Evolutionary conservation across 2,329 filamentous ascomycete genomes (phyloP), one percentile per base, ranked within the genome.

Genomic region (Colletotrichum nymphaeae): DNA sequence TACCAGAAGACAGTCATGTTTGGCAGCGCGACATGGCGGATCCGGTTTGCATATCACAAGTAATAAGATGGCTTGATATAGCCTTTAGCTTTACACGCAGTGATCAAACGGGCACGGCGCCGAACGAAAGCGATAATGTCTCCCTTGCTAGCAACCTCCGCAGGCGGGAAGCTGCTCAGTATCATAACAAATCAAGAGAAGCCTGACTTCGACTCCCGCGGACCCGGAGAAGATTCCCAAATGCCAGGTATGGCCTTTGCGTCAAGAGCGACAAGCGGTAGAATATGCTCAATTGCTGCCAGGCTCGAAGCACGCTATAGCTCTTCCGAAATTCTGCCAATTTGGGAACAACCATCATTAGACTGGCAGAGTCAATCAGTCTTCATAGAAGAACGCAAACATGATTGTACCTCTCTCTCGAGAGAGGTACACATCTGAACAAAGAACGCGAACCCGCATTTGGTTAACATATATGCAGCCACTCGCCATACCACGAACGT

Each of bases 61-160:
- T 42, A 53, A 60, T 71, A 65, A 55, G 26, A 35, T 24, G 59
- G 37, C 67, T 65, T 64, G 67, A 42, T 65, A 73, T 70, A 63
- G 67, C 55, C 14, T 35, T 35, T 19, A 62, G 12, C 26, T 35
- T 58, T n/a, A n/a, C 52, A 37, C n/a, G 14, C 55, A 30, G 16
- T 64, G 55, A 55, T 37, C 59, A 60, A 65, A n/a, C 30, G 55
- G 14, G 67, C 42, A 65, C 26, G 11, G 32, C 70, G 70, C 66
- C 66, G 24, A 64, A 32, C 59, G 42, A 58, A 16, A 52, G 66
- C 30, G 35, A 53, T 14, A 28, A 63, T 72, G 35, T 28, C 26
- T 53, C 49, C 52, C 69, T 53, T 69, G 66, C n/a, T 35, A 28
- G 35, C 16, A 57, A 63, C 32, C 52, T 63, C 19, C 42, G 28